Base-by-base conservation (phyloP, 225 moss, liverwort and hornwort species). In the Thuidium tamariscinum region DNA sequence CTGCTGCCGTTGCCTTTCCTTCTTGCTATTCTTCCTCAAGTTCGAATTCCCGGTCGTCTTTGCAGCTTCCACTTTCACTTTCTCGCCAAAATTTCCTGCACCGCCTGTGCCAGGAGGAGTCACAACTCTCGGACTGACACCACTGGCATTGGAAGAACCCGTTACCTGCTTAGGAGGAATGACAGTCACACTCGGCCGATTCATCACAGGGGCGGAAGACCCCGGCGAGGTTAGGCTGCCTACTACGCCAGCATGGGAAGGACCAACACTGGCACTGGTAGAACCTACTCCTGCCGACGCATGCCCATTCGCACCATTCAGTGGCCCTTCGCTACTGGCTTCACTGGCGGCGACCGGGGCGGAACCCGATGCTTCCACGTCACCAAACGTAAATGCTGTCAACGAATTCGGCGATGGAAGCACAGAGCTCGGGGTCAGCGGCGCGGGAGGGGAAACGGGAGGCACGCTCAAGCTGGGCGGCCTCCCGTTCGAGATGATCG, bases 361-460 rank as follows among this genome's bases (percentile, higher is more conserved):
- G 46, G 94, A 90, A 74, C 93, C 93, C 73, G 97, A 91, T 80
- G 92, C 87, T 87, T 99, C 98, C 77, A 99, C 92, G 88, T 97
- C 98, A 83, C 98, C 98, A 87, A 99, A 99, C 90, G 95, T 95
- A 69, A 97, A 92, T 60, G 85, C 93, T 62, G 88, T 16, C 44
- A 59, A 79, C 44, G 94, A 89, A 87, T 71, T 93, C 81, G 90
- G 89, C 70, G 95, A 85, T 57, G 92, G 94, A 86, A 90, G 86
- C 84, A 87, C 87, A 56, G 95, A 90, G 85, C 86, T 92, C 60
- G 92, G 92, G 79, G 89, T 88, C 85, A 84, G 61, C 63, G 88
- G 89, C 77, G 85, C 87, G 70, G 83, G 77, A 83, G 92, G 74
- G 61, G 97, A 92, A 41, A 84, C 90, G 49, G 93, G 87, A 80